Conservation (phyloP, 108 stramenopile species). For the Cyclostephanos invisitatus region DNA sequence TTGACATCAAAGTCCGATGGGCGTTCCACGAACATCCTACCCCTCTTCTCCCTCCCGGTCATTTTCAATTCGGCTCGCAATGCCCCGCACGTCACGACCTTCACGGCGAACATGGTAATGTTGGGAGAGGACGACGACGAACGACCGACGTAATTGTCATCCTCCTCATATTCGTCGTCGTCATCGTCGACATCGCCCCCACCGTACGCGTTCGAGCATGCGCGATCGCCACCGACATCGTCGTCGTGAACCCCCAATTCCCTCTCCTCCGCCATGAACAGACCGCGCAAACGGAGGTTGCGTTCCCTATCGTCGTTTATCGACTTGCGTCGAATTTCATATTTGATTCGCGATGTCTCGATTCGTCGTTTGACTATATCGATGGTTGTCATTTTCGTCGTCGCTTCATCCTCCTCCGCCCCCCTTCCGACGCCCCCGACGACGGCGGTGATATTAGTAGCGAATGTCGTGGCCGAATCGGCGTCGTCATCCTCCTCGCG, state of each 20-base stretch:
- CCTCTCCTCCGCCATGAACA: slow-evolving; percentile 38
- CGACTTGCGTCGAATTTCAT: slow-evolving; percentile 50
- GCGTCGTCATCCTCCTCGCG: no score
- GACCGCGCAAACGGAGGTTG: slow-evolving; percentile 54
- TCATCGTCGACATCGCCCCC: background rate
- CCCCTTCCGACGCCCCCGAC: no score
- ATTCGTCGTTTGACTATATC: slow-evolving; percentile 60
- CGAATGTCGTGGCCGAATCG: background rate
- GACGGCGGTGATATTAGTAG: no score
- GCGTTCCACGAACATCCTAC: slow-evolving; percentile 79
- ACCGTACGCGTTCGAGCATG: background rate
- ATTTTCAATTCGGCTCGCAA: slow-evolving; percentile 70
- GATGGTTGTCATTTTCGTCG: slow-evolving; percentile 20
- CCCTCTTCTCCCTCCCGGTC: slow-evolving; percentile 84
- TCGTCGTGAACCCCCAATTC: background rate
- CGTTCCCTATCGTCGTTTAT: slow-evolving; percentile 50
- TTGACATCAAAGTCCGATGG: slow-evolving; percentile 7
- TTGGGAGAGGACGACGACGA: background rate
- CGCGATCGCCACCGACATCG: background rate
- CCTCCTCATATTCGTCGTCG: background rate
- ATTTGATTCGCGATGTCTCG: slow-evolving; percentile 50
- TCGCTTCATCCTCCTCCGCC: background rate
- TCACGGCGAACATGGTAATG: slow-evolving; percentile 70
- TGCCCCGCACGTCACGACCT: slow-evolving; percentile 66
- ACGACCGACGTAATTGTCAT: background rate